Evolutionary conservation across 1,284 basidiomycete species (phyloP), one percentile per base, ranked within the genome.

Genomic region (Quambalaria eucalypti): DNA sequence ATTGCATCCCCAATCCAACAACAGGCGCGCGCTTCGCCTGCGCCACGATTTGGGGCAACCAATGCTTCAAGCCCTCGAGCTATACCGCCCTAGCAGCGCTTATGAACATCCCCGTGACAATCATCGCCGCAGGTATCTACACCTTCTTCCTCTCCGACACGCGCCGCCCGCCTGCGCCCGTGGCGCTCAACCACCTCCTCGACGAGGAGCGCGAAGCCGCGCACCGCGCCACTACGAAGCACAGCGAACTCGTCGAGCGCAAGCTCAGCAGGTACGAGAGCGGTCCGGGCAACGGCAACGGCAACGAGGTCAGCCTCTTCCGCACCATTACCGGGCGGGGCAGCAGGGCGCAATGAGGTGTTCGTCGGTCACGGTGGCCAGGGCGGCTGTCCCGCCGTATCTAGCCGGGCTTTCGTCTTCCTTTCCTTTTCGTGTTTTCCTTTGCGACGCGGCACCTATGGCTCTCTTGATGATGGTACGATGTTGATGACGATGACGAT

Each of bases 81-180:
- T 69, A 69, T 56, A 57, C 62, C 6, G 67, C 65, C 8, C 36
- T 69, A 21, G 56, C 67, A 5, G 67, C 67, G 10, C 50, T 69
- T 4, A 69, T 65, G 51, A 68, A 68, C 57, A 64, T 69, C 48
- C 62, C 62, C 0, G 65, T 63, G 2, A 67, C 67, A 0, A 26
- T 69, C n/a, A 26, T 67, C 26, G 67, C 61, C 8, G 51, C 52
- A 38, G 57, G 46, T 8, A 61, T 69, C 51, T 68, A 69, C 63
- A 69, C 67, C 25, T 69, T 67, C 63, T 60, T 69, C 59, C 57
- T 69, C 40, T 52, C 50, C 26, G 65, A 69, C 60, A 67, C 63
- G 10, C 53, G 67, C 8, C 52, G 67, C 8, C 66, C 66, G 12
- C 57, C 65, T 10, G 62, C 65, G 0, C 33, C 48, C n/a, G 60